Conservation (phyloP, 2,329 filamentous ascomycete genomes). For the Talaromyces piceae region DNA sequence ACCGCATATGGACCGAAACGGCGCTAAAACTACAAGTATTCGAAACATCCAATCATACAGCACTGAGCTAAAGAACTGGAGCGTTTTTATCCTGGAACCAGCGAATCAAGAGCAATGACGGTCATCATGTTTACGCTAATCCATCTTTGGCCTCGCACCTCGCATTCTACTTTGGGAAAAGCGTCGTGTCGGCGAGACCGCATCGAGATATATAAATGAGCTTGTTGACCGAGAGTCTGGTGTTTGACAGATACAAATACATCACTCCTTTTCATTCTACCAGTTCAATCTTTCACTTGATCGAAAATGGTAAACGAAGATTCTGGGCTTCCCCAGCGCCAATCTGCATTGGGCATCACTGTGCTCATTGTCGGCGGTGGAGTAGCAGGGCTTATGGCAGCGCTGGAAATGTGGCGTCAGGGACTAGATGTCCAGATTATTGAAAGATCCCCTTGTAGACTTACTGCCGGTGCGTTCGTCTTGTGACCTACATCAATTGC, state of each 20-base stretch:
- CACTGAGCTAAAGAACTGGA: not conserved
- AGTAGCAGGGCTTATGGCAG: slow-evolving; percentile 2
- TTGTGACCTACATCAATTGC: not conserved
- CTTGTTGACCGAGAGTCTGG: not conserved
- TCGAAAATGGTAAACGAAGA: not conserved
- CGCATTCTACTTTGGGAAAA: slow-evolving; percentile 4
- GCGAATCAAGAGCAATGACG: not conserved
- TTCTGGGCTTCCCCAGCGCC: not conserved
- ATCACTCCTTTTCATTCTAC: too few species aligned
- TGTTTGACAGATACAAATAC: too few species aligned
- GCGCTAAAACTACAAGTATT: too few species aligned
- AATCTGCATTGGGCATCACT: not conserved
- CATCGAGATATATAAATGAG: not conserved
- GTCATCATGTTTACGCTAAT: not conserved
- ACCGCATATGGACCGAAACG: too few species aligned
- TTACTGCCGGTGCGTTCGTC: slow-evolving; percentile 1
- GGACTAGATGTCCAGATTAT: slow-evolving; percentile 7
- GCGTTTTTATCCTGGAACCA: not conserved
- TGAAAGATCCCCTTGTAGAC: slow-evolving; percentile 3
- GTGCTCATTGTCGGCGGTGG: slow-evolving; percentile 7
- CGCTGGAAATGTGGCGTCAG: slow-evolving; percentile 9
- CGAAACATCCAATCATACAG: not conserved
- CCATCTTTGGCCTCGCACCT: slow-evolving; percentile 3
- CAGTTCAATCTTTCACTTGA: too few species aligned
- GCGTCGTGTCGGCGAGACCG: not conserved